Conservation (phyloP, 306 rosid species). For the Cicer bijugum region DNA sequence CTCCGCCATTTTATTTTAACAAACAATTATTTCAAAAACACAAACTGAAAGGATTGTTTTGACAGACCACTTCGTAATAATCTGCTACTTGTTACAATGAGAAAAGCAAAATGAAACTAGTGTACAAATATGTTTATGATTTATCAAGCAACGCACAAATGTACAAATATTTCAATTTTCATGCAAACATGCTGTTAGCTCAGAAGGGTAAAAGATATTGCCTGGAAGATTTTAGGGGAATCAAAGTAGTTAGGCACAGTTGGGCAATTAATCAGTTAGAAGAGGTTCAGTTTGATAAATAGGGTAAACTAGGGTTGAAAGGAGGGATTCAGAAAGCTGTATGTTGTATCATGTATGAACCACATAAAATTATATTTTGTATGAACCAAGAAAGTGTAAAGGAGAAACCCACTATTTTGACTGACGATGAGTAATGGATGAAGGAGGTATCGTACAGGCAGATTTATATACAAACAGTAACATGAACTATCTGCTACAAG, state of each 20-base stretch:
- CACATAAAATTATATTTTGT: background rate
- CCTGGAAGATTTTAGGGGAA: too few relatives aligned
- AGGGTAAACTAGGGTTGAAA: background rate
- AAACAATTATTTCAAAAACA: background rate
- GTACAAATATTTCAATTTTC: too few relatives aligned
- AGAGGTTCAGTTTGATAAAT: background rate
- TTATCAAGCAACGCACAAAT: background rate
- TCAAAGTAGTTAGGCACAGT: background rate
- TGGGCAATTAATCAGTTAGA: background rate
- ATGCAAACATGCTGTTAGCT: too few relatives aligned
- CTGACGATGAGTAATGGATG: background rate
- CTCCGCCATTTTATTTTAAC: conserved; percentile 15
- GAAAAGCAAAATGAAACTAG: background rate
- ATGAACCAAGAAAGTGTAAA: background rate
- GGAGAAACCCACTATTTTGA: background rate
- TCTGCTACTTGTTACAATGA: background rate
- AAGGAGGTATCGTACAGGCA: background rate
- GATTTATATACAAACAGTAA: background rate
- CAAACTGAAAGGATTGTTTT: background rate
- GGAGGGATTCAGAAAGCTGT: background rate
- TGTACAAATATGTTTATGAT: background rate
- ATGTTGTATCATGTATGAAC: background rate
- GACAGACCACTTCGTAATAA: background rate
- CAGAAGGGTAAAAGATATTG: too few relatives aligned
- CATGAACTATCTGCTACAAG: background rate